phyloP scores from a whole-genome alignment of 768 basidiomycete genomes.

The Suillus clintonianus region DNA sequence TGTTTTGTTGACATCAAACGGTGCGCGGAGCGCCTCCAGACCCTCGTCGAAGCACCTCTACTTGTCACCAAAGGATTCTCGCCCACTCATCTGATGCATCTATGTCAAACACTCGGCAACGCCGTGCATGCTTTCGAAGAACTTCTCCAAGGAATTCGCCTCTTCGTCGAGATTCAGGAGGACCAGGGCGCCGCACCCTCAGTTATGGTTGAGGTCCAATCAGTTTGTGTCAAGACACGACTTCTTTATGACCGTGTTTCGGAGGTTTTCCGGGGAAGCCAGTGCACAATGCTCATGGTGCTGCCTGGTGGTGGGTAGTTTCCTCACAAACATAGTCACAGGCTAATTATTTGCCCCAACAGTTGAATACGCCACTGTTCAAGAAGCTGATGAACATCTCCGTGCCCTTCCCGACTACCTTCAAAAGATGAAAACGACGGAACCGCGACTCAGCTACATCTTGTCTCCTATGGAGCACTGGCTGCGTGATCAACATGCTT shows the following conservation, averaged over 20 bases:
- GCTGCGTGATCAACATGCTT: conserved; percentile 31
- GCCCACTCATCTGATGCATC: conserved; percentile 4
- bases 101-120: conserved; percentile 18
- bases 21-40: conserved; percentile 19
- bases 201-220: conserved; percentile 30
- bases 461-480: conserved; percentile 29
- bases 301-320: conserved; percentile 38
- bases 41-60: conserved; percentile 20
- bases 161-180: conserved; percentile 36
- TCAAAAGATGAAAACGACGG: conserved; percentile 27
- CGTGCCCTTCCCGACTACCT: conserved; percentile 24
- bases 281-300: conserved; percentile 26
- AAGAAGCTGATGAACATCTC: conserved; percentile 27
- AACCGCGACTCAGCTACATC: conserved; percentile 29
- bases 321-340: not conserved
- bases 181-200: conserved; percentile 14
- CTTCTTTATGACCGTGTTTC: conserved; percentile 30
- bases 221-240: conserved; percentile 23
- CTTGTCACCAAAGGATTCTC: conserved; percentile 11
- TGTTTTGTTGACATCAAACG: conserved; percentile 14
- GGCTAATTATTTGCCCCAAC: conserved; percentile 21
- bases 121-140: conserved; percentile 39
- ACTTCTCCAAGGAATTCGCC: conserved; percentile 32
- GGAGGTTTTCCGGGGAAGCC: conserved; percentile 20
- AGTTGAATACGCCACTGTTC: conserved; percentile 34